Evolutionary conservation across 805 yeast species (phyloP).

Genomic region (Candida suzukii): DNA sequence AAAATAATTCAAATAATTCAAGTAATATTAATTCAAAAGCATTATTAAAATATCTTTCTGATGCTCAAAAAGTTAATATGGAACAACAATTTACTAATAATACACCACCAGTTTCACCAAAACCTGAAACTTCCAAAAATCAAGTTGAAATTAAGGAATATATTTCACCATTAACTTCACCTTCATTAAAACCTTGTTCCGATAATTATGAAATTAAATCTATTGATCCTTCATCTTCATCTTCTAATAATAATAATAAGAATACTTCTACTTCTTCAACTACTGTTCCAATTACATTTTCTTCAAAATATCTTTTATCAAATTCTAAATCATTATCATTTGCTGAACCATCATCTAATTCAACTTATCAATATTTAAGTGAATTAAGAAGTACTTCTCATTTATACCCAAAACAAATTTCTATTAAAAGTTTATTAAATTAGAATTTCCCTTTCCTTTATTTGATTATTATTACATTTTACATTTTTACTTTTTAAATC

Average conservation of each 20-base stretch:
- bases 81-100: not conserved
- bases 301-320: not conserved
- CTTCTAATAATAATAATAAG: not conserved
- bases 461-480: too few relatives aligned
- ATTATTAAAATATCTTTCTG: constrained; percentile 2
- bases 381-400: constrained; percentile 1
- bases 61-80: not conserved
- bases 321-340: not conserved
- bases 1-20: constrained; percentile 5
- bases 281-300: not conserved
- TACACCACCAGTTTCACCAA: not conserved
- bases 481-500: too few relatives aligned
- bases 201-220: not conserved
- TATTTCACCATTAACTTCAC: constrained; percentile 22
- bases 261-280: not conserved
- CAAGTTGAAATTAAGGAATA: constrained; percentile 1
- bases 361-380: not conserved
- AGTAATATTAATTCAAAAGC: constrained; percentile 1
- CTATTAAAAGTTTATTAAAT: constrained; percentile 21
- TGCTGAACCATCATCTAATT: not conserved
- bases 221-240: not conserved
- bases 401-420: constrained; percentile 10
- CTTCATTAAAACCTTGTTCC: constrained; percentile 12
- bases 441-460: too few relatives aligned
- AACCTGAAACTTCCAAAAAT: not conserved